Conservation (phyloP, 306 rosid genomes). For the Argentina anserina region DNA sequence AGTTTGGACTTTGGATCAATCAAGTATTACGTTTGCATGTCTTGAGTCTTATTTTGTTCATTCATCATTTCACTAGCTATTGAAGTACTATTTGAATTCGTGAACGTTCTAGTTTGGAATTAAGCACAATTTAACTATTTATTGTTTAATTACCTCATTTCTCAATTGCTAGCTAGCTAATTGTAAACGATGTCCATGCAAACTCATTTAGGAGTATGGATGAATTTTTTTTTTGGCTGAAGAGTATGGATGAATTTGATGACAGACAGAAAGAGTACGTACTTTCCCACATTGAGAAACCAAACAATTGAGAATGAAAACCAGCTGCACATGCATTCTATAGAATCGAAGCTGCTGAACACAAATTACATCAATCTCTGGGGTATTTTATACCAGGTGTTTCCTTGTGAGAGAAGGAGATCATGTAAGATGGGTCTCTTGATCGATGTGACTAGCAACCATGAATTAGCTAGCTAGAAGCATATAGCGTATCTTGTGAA, state of each 20-base stretch:
- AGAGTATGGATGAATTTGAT: background rate
- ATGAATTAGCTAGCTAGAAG: background rate
- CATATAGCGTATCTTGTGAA: background rate
- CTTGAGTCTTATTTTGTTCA: background rate
- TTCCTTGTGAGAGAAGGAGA: no score
- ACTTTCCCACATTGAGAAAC: conserved; percentile 13
- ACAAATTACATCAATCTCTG: no score
- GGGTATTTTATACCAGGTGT: no score
- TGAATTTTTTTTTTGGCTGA: no score
- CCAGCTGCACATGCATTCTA: no score
- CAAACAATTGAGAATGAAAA: background rate
- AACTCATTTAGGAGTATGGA: background rate
- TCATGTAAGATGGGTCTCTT: no score
- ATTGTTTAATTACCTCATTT: background rate
- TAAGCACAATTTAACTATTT: background rate
- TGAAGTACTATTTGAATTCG: background rate
- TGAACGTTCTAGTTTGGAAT: background rate
- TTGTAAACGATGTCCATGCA: background rate
- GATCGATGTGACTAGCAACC: background rate
- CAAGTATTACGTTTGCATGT: background rate
- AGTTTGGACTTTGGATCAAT: background rate
- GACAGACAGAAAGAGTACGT: conserved; percentile 40
- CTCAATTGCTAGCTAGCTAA: background rate
- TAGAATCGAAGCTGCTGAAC: no score
- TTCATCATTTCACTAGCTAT: background rate